A percentile compares a stretch with the other conserved stretches of the same genome.
phyloP scores from a whole-genome alignment of 208 protist genomes.

The Wallacemonas sp. region DNA sequence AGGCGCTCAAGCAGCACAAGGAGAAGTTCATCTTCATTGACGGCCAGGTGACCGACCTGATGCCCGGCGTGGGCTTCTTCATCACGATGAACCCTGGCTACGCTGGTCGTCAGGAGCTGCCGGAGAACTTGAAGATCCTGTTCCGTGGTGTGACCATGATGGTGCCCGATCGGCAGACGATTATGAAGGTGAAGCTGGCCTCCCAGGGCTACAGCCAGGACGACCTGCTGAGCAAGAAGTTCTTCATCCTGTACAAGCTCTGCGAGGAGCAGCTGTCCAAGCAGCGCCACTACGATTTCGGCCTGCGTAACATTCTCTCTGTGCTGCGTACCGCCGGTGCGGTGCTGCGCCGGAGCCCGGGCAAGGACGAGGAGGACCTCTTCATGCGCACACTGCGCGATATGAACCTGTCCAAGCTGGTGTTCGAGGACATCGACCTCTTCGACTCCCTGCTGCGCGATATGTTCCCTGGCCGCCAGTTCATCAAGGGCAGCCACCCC shows the following conservation, averaged over 20 bases:
- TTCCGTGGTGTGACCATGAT: conserved; percentile 99
- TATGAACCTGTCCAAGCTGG: conserved; percentile 98
- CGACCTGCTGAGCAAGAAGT: conserved; percentile 94
- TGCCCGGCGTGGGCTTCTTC: conserved; percentile 95
- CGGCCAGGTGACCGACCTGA: conserved; percentile 89
- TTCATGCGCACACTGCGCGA: conserved; percentile 97
- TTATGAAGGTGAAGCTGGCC: conserved; percentile 96
- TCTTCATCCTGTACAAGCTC: conserved; percentile 95
- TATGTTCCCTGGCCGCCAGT: conserved; percentile 93
- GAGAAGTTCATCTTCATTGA: conserved; percentile 94
- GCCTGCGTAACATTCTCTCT: conserved; percentile 98
- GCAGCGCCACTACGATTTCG: conserved; percentile 98
- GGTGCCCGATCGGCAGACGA: conserved; percentile 97
- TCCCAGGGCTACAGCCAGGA: conserved; percentile 94
- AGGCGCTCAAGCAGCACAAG: conserved; percentile 93
- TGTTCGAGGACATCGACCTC: conserved; percentile 97
- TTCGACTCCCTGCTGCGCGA: conserved; percentile 96
- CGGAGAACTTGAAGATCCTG: conserved; percentile 98
- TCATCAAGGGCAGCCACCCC: conserved; percentile 91
- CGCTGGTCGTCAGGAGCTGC: conserved; percentile 97
- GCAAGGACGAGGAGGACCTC: conserved; percentile 93
- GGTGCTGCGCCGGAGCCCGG: conserved; percentile 84
- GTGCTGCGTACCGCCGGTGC: conserved; percentile 96
- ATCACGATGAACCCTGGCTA: conserved; percentile 99
- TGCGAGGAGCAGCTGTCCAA: conserved; percentile 98